Evolutionary conservation across 2,329 filamentous ascomycete genomes (phyloP).

Genomic region (Cladobotryum protrusum): DNA sequence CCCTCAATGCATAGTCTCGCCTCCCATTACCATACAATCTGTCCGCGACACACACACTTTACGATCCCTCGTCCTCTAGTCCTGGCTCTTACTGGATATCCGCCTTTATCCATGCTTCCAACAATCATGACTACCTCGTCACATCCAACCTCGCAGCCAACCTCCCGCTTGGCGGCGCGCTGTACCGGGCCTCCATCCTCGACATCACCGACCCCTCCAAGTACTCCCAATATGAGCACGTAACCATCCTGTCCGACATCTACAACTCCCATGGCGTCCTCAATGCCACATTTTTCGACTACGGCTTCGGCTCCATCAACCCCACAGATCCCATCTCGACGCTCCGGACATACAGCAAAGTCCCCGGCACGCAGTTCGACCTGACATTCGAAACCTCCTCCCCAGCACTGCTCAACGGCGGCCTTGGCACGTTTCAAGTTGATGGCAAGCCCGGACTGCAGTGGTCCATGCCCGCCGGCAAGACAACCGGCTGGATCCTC

Average conservation of each 20-base stretch:
- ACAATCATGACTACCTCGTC: slow-evolving; percentile 4
- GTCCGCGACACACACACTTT: neutral
- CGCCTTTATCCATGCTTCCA: slow-evolving; percentile 6
- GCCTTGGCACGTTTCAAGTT: slow-evolving; percentile 1
- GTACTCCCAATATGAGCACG: slow-evolving; percentile 1
- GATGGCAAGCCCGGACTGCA: neutral
- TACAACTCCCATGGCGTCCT: slow-evolving; percentile 1
- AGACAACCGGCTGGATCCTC: slow-evolving; percentile 3
- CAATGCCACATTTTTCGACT: neutral
- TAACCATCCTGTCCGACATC: neutral
- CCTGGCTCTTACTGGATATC: slow-evolving; percentile 4
- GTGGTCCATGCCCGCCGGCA: slow-evolving; percentile 7
- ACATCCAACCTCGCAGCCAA: neutral
- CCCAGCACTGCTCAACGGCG: slow-evolving; percentile 3
- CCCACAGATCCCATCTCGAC: neutral
- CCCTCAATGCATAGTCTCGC: too few species aligned
- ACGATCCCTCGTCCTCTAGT: neutral
- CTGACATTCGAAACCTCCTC: slow-evolving; percentile 6
- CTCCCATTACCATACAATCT: neutral
- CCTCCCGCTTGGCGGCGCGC: neutral
- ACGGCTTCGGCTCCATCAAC: neutral
- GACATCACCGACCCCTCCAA: slow-evolving; percentile 1
- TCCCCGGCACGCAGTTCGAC: slow-evolving; percentile 1
- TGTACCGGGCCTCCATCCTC: slow-evolving; percentile 7
- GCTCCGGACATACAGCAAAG: neutral